Percentiles rank a stretch among this genome's conserved stretches.
Conservation (phyloP, 129 eudicot genomes). For the Tanacetum coccineum region DNA sequence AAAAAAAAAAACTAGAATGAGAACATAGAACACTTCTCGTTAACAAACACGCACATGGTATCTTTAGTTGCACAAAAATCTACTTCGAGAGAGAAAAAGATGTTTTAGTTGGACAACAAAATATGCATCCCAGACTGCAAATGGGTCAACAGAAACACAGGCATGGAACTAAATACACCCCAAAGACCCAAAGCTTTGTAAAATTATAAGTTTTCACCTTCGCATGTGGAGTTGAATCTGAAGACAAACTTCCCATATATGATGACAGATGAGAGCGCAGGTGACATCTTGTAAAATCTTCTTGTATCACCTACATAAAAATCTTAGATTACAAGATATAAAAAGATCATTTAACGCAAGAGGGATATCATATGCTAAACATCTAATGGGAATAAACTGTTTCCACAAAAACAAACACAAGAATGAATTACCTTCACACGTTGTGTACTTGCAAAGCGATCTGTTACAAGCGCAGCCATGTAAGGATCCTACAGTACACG, state of each 20-base stretch:
- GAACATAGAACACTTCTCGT: neutral
- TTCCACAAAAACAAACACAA: neutral
- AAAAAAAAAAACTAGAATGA: constrained; percentile 3
- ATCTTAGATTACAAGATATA: constrained; percentile 6
- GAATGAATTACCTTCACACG: constrained; percentile 51
- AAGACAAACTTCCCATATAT: constrained; percentile 37
- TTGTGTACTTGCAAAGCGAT: constrained; percentile 57
- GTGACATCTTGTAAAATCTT: constrained; percentile 82
- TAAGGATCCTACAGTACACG: constrained; percentile 52
- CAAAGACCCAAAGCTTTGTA: too few species aligned
- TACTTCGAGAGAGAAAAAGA: too few species aligned
- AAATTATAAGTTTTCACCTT: constrained; percentile 44
- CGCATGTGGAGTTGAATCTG: constrained; percentile 43
- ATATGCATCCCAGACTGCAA: too few species aligned
- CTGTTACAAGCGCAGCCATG: constrained; percentile 86
- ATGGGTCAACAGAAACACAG: too few species aligned
- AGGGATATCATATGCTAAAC: neutral
- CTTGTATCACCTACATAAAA: constrained; percentile 73
- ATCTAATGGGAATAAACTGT: constrained; percentile 1
- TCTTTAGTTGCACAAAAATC: neutral
- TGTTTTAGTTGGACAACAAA: too few species aligned
- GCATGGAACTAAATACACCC: too few species aligned
- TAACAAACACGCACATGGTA: neutral
- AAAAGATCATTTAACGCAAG: neutral
- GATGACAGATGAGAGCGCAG: constrained; percentile 69